Evolutionary conservation across 805 yeast genomes (phyloP), one percentile per base, ranked within the genome.

Genomic region (Metschnikowia gelsemii): DNA sequence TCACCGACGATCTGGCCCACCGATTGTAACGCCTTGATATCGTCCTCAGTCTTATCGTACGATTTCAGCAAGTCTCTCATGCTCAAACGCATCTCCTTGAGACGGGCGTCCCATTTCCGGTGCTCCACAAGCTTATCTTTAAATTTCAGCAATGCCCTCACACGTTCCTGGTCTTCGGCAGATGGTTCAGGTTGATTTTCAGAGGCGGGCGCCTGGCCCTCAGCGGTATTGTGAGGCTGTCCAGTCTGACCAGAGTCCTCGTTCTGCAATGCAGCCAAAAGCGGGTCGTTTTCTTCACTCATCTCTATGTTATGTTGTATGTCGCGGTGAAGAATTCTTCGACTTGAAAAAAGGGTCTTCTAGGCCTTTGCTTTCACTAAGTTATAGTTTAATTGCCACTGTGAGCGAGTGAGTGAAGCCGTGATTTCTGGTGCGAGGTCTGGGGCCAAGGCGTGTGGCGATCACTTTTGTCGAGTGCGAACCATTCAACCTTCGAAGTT

Each of bases 1-100:
- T 93, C 99, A 43, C 99, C 99, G 52, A 93, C 86, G 59, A 93
- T 82, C 66, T 93, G 99, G 3, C 99, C 99, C 48, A 93, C 96
- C 50, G 95, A 84, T 66, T 93, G 99, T 51, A 93, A 74, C 13
- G 98, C 98, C 68, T 89, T 91, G 63, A 93, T 93, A 57, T 93
- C 99, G 54, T 89, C 87, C 63, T 93, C 99, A 2, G 99, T 91
- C 72, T 88, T 89, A 45, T 85, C 91, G 64, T 80, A 93, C 48
- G 82, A 82, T 55, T 79, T 81, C 50, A 89, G 96, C 51, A 89
- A 67, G 53, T 78, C 95, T 63, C 89, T 82, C 70, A 93, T 86
- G 50, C 83, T 79, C 57, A 86, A 68, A 52, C 99, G 79, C 47
- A 90, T 73, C 31, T 82, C 88, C 63, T 88, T 91, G 56, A 93